phyloP scores from a whole-genome alignment of 495 filamentous ascomycete genomes.

The Penicillium atrosanguineum region DNA sequence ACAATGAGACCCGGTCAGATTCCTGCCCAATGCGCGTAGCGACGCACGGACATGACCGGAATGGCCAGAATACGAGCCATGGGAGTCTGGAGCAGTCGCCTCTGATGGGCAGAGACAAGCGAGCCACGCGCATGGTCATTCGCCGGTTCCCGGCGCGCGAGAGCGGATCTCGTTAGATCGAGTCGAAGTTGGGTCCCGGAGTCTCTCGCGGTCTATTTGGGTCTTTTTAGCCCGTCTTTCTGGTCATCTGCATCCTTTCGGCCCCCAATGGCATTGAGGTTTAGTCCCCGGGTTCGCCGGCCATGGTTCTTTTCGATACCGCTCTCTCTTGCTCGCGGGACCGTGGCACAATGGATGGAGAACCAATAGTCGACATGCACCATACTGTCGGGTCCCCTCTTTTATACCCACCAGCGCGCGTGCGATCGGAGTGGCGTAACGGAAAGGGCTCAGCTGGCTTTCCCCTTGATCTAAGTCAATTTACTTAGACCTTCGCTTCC shows the following conservation, averaged over 20 bases:
- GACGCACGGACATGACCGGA: conserved; percentile 21
- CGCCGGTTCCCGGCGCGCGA: conserved; percentile 4
- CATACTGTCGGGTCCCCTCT: not conserved
- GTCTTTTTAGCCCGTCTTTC: not conserved
- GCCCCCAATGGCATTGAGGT: not conserved
- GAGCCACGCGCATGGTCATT: conserved; percentile 17
- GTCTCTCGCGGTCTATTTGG: not conserved
- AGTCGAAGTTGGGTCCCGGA: not conserved
- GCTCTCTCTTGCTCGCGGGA: not conserved
- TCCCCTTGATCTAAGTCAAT: not conserved
- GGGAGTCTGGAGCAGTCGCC: conserved; percentile 5
- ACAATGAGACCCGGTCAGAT: conserved; percentile 5
- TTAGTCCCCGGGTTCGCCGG: not conserved
- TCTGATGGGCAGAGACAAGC: conserved; percentile 22
- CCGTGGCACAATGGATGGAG: not conserved
- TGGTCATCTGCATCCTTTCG: not conserved
- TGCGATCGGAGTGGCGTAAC: not conserved
- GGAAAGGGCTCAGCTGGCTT: not conserved
- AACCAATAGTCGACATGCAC: not conserved
- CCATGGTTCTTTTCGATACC: not conserved
- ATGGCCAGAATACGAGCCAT: conserved; percentile 25
- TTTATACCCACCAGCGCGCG: not conserved
- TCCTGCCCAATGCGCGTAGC: conserved; percentile 12
- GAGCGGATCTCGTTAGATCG: conserved; percentile 3
- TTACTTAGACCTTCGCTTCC: not conserved